Evolutionary conservation across 306 rosid species (phyloP).

Genomic region (Pachyrhizus erosus): DNA sequence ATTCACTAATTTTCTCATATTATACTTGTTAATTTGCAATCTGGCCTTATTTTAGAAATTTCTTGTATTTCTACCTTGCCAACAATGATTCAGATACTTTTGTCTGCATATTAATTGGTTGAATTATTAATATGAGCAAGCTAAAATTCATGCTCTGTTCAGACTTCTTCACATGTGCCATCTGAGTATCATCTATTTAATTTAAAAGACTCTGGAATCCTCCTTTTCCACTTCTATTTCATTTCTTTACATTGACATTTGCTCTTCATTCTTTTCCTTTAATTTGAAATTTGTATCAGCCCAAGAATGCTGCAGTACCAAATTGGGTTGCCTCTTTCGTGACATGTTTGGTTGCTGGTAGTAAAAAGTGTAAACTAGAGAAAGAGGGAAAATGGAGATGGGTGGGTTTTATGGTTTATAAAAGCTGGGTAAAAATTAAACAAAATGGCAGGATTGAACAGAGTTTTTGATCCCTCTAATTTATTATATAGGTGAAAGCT

Average conservation of each 20-base stretch:
- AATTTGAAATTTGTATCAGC: not conserved
- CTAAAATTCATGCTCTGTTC: not conserved
- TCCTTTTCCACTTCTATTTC: not conserved
- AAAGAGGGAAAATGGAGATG: not conserved
- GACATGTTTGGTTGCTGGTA: not conserved
- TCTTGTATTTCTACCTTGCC: conserved; percentile 2
- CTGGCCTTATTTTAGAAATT: not conserved
- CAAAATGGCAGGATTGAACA: not conserved
- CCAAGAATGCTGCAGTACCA: not conserved
- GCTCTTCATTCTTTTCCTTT: not conserved
- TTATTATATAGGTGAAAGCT: not conserved
- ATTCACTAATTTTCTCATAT: not conserved
- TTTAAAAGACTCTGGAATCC: not conserved
- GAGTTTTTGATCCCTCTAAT: not conserved
- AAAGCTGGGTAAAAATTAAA: not conserved
- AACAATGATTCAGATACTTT: conserved; percentile 6
- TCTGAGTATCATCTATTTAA: not conserved
- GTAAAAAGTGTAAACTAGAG: not conserved
- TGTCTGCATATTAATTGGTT: not conserved
- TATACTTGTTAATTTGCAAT: conserved; percentile 9
- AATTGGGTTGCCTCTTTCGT: not conserved
- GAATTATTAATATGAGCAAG: not conserved
- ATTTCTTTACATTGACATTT: not conserved
- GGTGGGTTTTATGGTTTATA: not conserved
- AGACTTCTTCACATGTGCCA: not conserved